Evolutionary conservation across 1,139 yeast genomes (phyloP).

Genomic region (Magnusiomyces ingens): DNA sequence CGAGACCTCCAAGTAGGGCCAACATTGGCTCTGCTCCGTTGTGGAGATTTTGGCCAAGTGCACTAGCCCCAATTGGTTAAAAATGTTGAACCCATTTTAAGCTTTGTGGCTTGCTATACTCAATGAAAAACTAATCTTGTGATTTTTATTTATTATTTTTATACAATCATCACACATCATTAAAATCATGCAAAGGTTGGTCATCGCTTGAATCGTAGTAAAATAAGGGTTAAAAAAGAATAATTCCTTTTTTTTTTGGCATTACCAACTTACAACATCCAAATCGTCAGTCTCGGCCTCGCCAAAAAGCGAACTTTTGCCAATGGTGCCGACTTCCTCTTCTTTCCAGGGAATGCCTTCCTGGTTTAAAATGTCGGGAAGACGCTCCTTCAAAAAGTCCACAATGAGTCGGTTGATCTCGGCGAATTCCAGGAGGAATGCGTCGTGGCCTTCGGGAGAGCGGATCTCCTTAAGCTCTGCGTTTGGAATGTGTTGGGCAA

Average conservation of each 20-base stretch:
- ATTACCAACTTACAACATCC: conserved; percentile 81
- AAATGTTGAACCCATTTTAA: too few species aligned
- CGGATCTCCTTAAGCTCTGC: conserved; percentile 62
- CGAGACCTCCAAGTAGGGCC: too few species aligned
- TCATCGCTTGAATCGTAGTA: too few species aligned
- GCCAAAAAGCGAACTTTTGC: conserved; percentile 78
- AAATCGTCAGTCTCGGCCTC: conserved; percentile 58
- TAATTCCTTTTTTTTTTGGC: not conserved
- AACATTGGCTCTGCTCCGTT: too few species aligned
- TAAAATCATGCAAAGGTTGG: too few species aligned
- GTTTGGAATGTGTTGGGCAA: conserved; percentile 70
- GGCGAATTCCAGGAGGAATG: conserved; percentile 82
- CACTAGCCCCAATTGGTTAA: too few species aligned
- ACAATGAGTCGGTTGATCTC: conserved; percentile 66
- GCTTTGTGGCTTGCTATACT: too few species aligned
- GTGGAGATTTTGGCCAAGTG: too few species aligned
- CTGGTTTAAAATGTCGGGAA: conserved; percentile 50
- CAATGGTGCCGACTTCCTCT: conserved; percentile 41
- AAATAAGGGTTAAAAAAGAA: too few species aligned
- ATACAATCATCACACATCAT: not conserved
- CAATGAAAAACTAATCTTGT: too few species aligned
- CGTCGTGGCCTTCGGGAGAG: conserved; percentile 98
- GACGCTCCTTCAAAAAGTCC: conserved; percentile 51
- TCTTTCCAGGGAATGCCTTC: conserved; percentile 47
- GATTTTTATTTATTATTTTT: not conserved